phyloP scores from a whole-genome alignment of 2,329 filamentous ascomycete species.

The Myriosclerotinia duriaeana region DNA sequence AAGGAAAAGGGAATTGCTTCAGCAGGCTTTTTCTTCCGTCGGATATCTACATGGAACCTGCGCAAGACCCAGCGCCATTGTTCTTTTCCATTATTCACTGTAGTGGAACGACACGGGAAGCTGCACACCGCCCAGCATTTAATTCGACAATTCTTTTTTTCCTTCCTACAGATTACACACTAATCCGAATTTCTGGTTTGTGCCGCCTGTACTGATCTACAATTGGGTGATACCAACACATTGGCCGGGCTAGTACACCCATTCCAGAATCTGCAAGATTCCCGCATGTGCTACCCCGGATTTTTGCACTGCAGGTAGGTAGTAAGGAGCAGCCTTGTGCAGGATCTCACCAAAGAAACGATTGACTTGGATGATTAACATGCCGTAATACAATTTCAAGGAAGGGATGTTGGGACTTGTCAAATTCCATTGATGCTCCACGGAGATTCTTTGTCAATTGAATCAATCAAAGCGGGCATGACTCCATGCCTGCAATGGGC shows the following conservation, averaged over 20 bases:
- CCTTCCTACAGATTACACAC: neutral
- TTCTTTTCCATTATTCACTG: slow-evolving; percentile 19
- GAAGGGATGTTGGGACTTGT: slow-evolving; percentile 8
- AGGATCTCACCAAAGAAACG: slow-evolving; percentile 26
- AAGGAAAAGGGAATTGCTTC: slow-evolving; percentile 19
- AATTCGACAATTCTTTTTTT: slow-evolving; percentile 9
- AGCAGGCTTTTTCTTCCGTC: slow-evolving; percentile 24
- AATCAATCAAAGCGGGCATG: slow-evolving; percentile 12
- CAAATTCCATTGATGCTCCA: slow-evolving; percentile 1
- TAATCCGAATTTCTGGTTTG: slow-evolving; percentile 21
- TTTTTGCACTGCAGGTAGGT: slow-evolving; percentile 21
- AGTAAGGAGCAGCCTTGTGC: slow-evolving; percentile 25
- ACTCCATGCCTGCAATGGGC: slow-evolving; percentile 20
- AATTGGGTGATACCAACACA: slow-evolving; percentile 2
- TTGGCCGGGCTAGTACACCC: slow-evolving; percentile 14
- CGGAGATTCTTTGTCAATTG: slow-evolving; percentile 15
- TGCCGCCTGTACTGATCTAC: slow-evolving; percentile 21
- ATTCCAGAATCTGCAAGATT: slow-evolving; percentile 28
- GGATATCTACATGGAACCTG: slow-evolving; percentile 22
- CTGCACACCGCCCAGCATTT: slow-evolving; percentile 25
- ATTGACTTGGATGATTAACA: slow-evolving; percentile 15
- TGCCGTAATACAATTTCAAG: neutral
- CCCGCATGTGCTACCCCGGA: slow-evolving; percentile 26
- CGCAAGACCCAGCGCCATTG: slow-evolving; percentile 18
- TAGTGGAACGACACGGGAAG: slow-evolving; percentile 24